Evolutionary conservation across 352 stramenopile genomes (phyloP), one percentile per base, ranked within the genome.

Genomic region (Phytophthora foliorum): DNA sequence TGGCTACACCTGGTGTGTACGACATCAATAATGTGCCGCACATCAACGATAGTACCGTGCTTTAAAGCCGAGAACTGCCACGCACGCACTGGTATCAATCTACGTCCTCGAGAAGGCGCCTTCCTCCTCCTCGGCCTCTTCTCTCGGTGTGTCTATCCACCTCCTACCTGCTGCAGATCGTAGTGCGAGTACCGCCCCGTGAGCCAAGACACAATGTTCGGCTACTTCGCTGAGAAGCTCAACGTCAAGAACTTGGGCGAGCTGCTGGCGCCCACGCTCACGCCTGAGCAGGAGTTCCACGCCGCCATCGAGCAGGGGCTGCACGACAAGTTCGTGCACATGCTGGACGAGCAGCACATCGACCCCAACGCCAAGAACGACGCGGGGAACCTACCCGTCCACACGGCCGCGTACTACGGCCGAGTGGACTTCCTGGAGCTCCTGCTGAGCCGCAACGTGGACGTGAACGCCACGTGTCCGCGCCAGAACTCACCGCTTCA

Each of bases 211-310:
- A 57, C 56, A 36, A 97, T 97, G 90, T 97, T 97, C 61, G 90
- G 84, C 62, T 97, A 85, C 77, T 85, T 97, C 54, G 89, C 88
- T 29, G 89, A 97, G 63, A 94, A 93, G 72, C 84, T 96, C 66
- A 97, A 97, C 44, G 86, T 96, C 50, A 95, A 94, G 77, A 94
- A 92, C 63, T 59, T 97, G 73, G 90, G 88, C 57, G 86, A 96
- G 81, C 82, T 96, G 58, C 71, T 97, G 67, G 90, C 90, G 67
- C 90, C 90, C 3, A 93, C 90, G 54, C 81, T 93, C 60, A 95
- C 86, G 57, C 88, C 86, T n/a, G 88, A 95, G 72, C 88, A 96
- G 72, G 85, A 95, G 63, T 77, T 96, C 36, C 88, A 95, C 57
- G 69, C 78, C 19, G 80, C 89, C 4, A 93, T 97, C 49, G 89